These are phyloP conservation scores for Amylostereum chailletii DNA, from an alignment of 1,284 basidiomycete genomes.

Conservation along the genomic window DNA sequence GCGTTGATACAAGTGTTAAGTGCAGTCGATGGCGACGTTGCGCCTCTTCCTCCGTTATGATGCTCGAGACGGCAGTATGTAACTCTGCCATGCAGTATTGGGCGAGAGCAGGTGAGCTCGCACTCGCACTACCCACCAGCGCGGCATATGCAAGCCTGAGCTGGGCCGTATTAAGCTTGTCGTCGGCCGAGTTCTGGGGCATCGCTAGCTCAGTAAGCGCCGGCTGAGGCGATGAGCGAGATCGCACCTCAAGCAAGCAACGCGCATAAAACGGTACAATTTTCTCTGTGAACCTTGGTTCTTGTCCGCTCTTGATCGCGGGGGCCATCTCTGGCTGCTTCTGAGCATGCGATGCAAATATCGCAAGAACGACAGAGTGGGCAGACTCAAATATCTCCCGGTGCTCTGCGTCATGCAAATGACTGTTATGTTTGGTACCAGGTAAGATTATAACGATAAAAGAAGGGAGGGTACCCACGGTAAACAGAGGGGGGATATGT, in stretches of 20 bases:
- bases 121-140: conserved; percentile 49
- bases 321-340: conserved; percentile 12
- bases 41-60: conserved; percentile 12
- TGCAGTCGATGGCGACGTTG: conserved; percentile 43
- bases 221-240: neutral
- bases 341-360: conserved; percentile 52
- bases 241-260: conserved; percentile 55
- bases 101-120: conserved; percentile 33
- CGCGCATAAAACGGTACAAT: conserved; percentile 61
- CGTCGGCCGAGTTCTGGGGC: conserved; percentile 53
- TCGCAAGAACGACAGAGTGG: conserved; percentile 64
- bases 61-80: conserved; percentile 18
- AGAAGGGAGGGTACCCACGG: conserved; percentile 35
- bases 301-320: conserved; percentile 3
- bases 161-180: conserved; percentile 47
- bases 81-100: conserved; percentile 55
- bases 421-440: conserved; percentile 24
- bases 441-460: conserved; percentile 2
- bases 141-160: conserved; percentile 59
- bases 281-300: conserved; percentile 33
- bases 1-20: conserved; percentile 48
- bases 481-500: conserved; percentile 48
- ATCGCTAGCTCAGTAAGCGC: neutral
- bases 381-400: conserved; percentile 68
- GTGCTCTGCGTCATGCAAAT: conserved; percentile 44